Conservation (phyloP, 805 yeast species). For the Grigorovia humatica region DNA sequence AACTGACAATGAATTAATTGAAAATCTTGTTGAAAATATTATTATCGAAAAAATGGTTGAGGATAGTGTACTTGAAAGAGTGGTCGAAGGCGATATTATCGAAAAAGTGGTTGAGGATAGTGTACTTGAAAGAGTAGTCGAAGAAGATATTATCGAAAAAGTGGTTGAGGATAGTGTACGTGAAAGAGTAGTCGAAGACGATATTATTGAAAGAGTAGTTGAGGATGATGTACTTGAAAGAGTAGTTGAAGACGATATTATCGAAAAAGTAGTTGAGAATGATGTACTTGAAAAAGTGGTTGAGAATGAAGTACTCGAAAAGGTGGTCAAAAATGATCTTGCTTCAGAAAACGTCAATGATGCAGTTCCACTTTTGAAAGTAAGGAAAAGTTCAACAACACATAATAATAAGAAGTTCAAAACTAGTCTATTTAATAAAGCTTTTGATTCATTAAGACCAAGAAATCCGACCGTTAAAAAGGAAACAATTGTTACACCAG, state of each 20-base stretch:
- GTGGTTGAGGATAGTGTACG: too few species aligned
- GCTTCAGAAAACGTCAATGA: too few species aligned
- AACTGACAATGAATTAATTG: too few species aligned
- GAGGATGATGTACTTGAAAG: not conserved
- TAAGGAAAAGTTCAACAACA: not conserved
- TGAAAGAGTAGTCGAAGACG: not conserved
- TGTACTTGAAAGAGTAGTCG: too few species aligned
- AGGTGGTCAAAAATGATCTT: not conserved
- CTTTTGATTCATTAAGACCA: constrained; percentile 5
- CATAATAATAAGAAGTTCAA: not conserved
- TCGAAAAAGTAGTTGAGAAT: not conserved
- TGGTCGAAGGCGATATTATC: too few species aligned
- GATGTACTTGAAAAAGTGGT: not conserved
- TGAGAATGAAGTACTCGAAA: constrained; percentile 6
- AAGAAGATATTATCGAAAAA: too few species aligned
- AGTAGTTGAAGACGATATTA: constrained; percentile 1
- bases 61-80: too few species aligned
- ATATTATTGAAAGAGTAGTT: not conserved
- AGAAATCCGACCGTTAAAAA: not conserved
- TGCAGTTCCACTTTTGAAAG: too few species aligned
- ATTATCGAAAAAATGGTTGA: too few species aligned
- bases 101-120: too few species aligned
- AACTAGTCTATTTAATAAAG: constrained; percentile 4
- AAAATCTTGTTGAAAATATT: too few species aligned
- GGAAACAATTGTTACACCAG: constrained; percentile 4